Conservation (phyloP, 306 rosid species). For the Chamaecrista fasciculata region DNA sequence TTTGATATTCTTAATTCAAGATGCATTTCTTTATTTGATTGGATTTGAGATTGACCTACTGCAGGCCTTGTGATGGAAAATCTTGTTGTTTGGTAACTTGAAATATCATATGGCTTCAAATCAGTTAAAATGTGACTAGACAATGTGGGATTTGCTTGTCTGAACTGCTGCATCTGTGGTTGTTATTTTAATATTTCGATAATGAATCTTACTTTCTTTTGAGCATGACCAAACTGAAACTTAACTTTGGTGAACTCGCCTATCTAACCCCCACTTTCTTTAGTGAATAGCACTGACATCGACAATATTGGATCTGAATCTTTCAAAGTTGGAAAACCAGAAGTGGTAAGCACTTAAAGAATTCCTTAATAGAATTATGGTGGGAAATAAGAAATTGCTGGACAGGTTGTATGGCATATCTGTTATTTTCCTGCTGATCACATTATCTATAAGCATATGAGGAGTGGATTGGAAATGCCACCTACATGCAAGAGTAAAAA, state of each 20-base stretch:
- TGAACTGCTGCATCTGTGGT: not conserved
- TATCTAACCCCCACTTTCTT: not conserved
- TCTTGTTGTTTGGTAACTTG: not conserved
- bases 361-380: not conserved
- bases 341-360: slow-evolving; percentile 15
- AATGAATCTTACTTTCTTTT: not conserved
- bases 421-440: slow-evolving; percentile 23
- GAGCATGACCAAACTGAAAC: slow-evolving; percentile 1
- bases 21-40: not conserved
- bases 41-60: not conserved
- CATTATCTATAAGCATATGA: not conserved
- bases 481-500: not conserved
- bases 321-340: slow-evolving; percentile 6
- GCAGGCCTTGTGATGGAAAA: not conserved
- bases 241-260: not conserved
- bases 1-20: slow-evolving; percentile 19
- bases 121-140: not conserved
- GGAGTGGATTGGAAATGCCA: slow-evolving; percentile 17
- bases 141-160: slow-evolving; percentile 8
- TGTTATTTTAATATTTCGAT: not conserved
- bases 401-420: not conserved
- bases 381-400: slow-evolving; percentile 5
- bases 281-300: not conserved
- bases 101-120: not conserved
- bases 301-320: slow-evolving; percentile 2